A percentile compares a stretch with the other conserved stretches of the same genome.
Evolutionary conservation across 1,284 basidiomycete species (phyloP).

Genomic region (Pyrrhoderma noxium): DNA sequence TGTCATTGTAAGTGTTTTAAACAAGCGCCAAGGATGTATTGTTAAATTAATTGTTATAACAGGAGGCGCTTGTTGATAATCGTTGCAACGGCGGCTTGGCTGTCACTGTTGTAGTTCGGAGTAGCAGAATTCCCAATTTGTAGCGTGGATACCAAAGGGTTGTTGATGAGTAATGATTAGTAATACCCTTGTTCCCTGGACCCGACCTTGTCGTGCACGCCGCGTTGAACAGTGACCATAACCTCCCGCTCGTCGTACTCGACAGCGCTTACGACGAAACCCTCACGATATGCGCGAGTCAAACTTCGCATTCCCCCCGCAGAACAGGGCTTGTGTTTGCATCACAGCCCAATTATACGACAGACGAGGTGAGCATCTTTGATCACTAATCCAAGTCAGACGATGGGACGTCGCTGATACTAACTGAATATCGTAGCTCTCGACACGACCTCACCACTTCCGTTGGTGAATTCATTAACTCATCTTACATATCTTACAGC

Average conservation of each 20-base stretch:
- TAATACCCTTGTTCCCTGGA: conserved; percentile 5
- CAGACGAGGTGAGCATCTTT: conserved; percentile 70
- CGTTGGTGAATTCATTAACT: conserved; percentile 94
- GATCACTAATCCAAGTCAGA: background rate
- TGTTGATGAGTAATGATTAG: no score
- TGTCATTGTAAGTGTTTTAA: no score
- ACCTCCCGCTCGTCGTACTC: conserved; percentile 3
- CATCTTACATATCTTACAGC: conserved; percentile 97
- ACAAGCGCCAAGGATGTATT: no score
- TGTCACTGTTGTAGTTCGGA: no score
- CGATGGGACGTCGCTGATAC: conserved; percentile 15
- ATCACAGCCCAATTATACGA: conserved; percentile 96
- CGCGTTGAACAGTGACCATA: conserved; percentile 4
- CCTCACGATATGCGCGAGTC: conserved; percentile 77
- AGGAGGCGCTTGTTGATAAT: no score
- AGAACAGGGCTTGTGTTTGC: conserved; percentile 93
- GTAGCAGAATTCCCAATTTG: no score
- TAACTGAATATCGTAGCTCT: conserved; percentile 53
- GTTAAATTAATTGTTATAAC: no score
- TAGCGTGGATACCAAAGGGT: no score
- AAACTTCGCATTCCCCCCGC: conserved; percentile 92
- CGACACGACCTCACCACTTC: conserved; percentile 86
- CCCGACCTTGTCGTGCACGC: background rate
- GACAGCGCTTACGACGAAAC: background rate
- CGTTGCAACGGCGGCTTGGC: no score